Evolutionary conservation across 345 rosid species (phyloP), one percentile per base, ranked within the genome.

Genomic region (Hibiscus tridactylites): DNA sequence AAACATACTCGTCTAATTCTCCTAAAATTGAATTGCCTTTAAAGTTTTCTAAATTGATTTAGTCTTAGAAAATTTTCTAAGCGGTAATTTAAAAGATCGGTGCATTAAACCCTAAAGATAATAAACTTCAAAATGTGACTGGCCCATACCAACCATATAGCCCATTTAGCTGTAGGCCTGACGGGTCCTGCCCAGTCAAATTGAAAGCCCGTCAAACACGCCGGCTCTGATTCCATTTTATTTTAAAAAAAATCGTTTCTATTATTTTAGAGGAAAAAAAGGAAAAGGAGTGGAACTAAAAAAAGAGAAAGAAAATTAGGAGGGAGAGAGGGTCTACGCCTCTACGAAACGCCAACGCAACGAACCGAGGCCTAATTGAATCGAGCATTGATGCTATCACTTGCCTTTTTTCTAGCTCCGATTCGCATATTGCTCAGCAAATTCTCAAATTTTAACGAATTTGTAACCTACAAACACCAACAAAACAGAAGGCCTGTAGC

Each of bases 341-440:
- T 39, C 44, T 39, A 39, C 44, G 44, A 2, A 49, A 13, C 0
- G 53, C 53, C 72, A 70, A 53, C 21, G 58, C 58, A n/a, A 74
- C 76, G 78, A 64, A 76, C 61, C 62, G 62, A 71, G 79, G 77
- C 76, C 62, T 26, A 77, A 71, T 21, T 71, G 74, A 42, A 79
- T 74, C 75, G 68, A 69, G 71, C 68, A 59, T 66, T 49, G 77
- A 74, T 73, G 74, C 53, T 75, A 50, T 71, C 64, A 56, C 53
- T 39, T 46, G 29, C 53, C 54, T 77, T 44, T 67, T 42, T 33
- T 57, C 66, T 29, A 6, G 54, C 71, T 57, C 76, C 74, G 37
- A 64, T 71, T 74, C 79, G 53, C 21, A 33, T 69, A 29, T 21
- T 33, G 50, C 68, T 73, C 78, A n/a, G 70, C 60, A 52, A 65